phyloP scores from a whole-genome alignment of 352 stramenopile species.

The Phytophthora hibernalis region DNA sequence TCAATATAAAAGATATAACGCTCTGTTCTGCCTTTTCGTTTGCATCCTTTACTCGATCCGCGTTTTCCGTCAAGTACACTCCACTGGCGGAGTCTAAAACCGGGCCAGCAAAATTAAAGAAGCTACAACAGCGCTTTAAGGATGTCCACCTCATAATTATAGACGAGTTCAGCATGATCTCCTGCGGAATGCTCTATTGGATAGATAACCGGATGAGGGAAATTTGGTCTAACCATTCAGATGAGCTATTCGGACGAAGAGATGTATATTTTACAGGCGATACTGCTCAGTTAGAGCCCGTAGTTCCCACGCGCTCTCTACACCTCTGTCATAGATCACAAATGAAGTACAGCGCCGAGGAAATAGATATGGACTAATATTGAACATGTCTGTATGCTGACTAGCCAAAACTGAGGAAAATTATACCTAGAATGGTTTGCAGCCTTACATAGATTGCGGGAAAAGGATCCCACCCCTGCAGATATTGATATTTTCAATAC shows the following conservation, averaged over 20 bases:
- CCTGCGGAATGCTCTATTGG: conserved; percentile 11
- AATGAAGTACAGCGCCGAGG: background rate
- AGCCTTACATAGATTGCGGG: background rate
- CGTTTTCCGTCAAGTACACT: conserved; percentile 7
- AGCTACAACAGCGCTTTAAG: background rate
- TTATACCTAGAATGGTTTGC: conserved; percentile 8
- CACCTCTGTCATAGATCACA: background rate
- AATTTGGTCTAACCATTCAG: conserved; percentile 3
- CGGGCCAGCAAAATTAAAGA: conserved; percentile 1
- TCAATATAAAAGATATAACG: conserved; percentile 8
- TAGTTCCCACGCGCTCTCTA: conserved; percentile 7
- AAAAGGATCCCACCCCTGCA: background rate
- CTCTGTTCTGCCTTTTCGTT: conserved; percentile 3
- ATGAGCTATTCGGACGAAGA: conserved; percentile 1
- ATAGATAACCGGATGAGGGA: conserved; percentile 11
- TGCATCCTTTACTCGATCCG: background rate
- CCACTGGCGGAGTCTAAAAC: conserved; percentile 2
- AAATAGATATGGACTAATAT: conserved; percentile 1
- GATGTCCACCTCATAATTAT: conserved; percentile 12
- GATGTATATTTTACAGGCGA: conserved; percentile 14
- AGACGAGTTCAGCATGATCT: conserved; percentile 8
- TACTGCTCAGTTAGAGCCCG: conserved; percentile 4
- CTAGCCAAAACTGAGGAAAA: conserved; percentile 1
- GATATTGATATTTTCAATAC: conserved; percentile 6
- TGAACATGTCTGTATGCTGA: background rate